Evolutionary conservation across 495 filamentous ascomycete species (phyloP).

Genomic region (Tuber aestivum): DNA sequence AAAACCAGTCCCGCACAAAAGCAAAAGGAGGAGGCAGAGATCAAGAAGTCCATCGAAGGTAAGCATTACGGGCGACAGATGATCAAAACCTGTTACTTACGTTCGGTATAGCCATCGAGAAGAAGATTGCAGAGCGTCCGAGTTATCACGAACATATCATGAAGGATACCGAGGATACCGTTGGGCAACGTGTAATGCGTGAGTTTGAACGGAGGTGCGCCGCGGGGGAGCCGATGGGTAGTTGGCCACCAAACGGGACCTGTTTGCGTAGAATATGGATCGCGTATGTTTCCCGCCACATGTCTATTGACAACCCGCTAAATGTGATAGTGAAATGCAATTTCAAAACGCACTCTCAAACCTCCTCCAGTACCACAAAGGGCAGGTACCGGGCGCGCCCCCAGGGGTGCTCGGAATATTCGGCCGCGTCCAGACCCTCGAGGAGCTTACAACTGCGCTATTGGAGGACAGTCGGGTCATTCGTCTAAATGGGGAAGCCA

Average conservation of each 20-base stretch:
- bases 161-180: constrained; percentile 13
- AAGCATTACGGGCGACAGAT: neutral
- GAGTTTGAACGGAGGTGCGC: constrained; percentile 32
- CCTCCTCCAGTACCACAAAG: constrained; percentile 26
- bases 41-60: constrained; percentile 31
- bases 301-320: constrained; percentile 4
- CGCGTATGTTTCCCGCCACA: constrained; percentile 23
- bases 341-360: constrained; percentile 39
- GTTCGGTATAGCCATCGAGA: constrained; percentile 25
- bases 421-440: constrained; percentile 37
- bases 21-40: constrained; percentile 28
- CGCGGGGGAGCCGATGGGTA: constrained; percentile 28
- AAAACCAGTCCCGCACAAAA: constrained; percentile 10
- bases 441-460: constrained; percentile 38
- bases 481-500: constrained; percentile 16
- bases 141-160: neutral
- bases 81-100: neutral
- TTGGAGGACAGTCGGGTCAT: constrained; percentile 34
- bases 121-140: constrained; percentile 19
- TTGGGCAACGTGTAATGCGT: constrained; percentile 31
- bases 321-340: constrained; percentile 37
- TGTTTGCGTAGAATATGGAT: constrained; percentile 37
- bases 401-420: constrained; percentile 31
- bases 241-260: constrained; percentile 39
- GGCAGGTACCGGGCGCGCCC: constrained; percentile 21